Evolutionary conservation across 2,329 filamentous ascomycete genomes (phyloP), one percentile per base, ranked within the genome.

Genomic region (Penicillium sp.): DNA sequence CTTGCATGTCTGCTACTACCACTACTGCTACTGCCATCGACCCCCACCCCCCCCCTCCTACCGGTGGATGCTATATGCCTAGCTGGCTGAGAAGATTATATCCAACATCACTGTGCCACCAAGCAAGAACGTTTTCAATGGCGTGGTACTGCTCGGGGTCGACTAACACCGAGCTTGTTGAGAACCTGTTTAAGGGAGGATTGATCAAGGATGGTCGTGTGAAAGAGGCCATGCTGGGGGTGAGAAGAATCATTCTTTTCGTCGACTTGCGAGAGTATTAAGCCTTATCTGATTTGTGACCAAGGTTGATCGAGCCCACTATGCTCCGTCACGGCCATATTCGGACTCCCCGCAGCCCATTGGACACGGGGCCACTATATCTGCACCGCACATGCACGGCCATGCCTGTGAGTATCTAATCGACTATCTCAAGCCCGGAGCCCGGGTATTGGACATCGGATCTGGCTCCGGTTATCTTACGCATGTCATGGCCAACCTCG

Each of bases 231-330:
- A 96, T 97, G 79, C 75, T 89, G 39, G 82, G 82, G 58, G 89
- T 90, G 75, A 53, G 70, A 4, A 3, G 10, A 9, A 4, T n/a
- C n/a, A n/a, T n/a, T n/a, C n/a, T n/a, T n/a, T n/a, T n/a, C n/a
- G n/a, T n/a, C n/a, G n/a, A n/a, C n/a, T 56, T 40, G 23, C 37
- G 37, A n/a, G 18, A 24, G 10, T 7, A 30, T 3, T 9, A 5
- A 24, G 17, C n/a, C 6, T 15, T 29, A 33, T 39, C 55, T 66
- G 23, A 61, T 50, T 26, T 20, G n/a, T n/a, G n/a, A 7, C 17
- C 18, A 59, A 91, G 87, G 91, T 97, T 67, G 93, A 99, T 73
- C 85, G 94, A 55, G 91, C 84, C 0, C 84, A 97, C 73, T 97
- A 93, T 74, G 83, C 89, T 12, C 89, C 90, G 3, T 66, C 72